Evolutionary conservation across 148 eudicot genomes (phyloP).

Genomic region (Arctostaphylos glauca): DNA sequence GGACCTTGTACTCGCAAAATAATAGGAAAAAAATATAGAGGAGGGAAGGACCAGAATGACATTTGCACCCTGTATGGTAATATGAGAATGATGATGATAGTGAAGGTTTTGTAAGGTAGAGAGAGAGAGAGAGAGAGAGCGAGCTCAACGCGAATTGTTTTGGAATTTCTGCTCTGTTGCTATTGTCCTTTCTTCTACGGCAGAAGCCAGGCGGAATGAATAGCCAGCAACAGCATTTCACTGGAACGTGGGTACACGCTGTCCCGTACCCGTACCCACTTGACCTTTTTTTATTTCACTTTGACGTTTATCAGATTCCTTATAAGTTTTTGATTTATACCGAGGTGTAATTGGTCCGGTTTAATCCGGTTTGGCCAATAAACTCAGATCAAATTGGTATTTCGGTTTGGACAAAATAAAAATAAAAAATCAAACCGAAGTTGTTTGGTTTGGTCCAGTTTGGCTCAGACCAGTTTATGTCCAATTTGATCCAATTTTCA

Average conservation of each 20-base stretch:
- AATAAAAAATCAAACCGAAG: no score
- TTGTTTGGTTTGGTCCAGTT: no score
- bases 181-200: not conserved
- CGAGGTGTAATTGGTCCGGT: no score
- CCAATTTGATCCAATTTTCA: no score
- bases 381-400: no score
- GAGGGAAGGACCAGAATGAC: not conserved
- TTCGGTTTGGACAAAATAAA: no score
- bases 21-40: not conserved
- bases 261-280: not conserved
- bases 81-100: no score
- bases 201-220: not conserved
- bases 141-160: no score
- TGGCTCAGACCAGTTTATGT: no score
- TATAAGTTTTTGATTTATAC: no score
- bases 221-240: not conserved
- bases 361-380: no score
- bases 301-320: not conserved
- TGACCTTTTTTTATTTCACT: not conserved
- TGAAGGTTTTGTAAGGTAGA: not conserved
- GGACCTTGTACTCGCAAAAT: no score
- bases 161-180: not conserved
- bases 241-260: constrained; percentile 4
- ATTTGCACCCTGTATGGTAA: not conserved
- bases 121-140: not conserved